Conservation (phyloP, 257 asterid species). For the Primulina eburnea region DNA sequence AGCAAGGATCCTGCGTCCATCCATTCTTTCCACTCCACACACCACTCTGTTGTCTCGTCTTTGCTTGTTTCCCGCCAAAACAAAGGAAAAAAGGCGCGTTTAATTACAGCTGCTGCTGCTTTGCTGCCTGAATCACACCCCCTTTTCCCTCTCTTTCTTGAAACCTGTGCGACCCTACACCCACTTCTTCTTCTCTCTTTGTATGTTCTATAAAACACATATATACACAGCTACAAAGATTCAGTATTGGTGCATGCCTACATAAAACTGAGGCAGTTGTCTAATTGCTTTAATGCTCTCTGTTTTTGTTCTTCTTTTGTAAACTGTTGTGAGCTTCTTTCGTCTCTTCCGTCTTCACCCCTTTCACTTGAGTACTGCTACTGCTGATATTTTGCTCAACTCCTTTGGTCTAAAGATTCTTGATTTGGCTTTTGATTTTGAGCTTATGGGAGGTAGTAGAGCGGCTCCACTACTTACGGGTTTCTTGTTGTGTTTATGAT, state of each 20-base stretch:
- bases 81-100: constrained; percentile 16
- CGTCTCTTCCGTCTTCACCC: neutral
- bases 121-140: neutral
- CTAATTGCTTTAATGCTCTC: constrained; percentile 1
- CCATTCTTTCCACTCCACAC: neutral
- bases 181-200: neutral
- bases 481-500: constrained; percentile 6
- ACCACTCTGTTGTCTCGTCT: neutral
- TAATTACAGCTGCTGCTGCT: neutral
- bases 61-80: constrained; percentile 54
- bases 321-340: neutral
- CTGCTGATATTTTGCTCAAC: neutral
- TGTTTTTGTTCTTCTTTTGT: constrained; percentile 24
- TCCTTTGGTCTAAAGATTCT: neutral
- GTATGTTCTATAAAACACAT: neutral
- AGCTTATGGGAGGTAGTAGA: constrained; percentile 16
- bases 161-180: constrained; percentile 7
- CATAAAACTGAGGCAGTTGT: neutral
- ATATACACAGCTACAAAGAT: no score
- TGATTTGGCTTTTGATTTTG: neutral
- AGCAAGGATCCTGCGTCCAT: neutral
- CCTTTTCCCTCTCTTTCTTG: constrained; percentile 19
- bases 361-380: neutral
- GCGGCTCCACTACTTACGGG: neutral
- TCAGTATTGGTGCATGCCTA: neutral